These are phyloP conservation scores for Solanum sparsipilum DNA, from an alignment of 257 asterid species.

Conservation along the genomic window DNA sequence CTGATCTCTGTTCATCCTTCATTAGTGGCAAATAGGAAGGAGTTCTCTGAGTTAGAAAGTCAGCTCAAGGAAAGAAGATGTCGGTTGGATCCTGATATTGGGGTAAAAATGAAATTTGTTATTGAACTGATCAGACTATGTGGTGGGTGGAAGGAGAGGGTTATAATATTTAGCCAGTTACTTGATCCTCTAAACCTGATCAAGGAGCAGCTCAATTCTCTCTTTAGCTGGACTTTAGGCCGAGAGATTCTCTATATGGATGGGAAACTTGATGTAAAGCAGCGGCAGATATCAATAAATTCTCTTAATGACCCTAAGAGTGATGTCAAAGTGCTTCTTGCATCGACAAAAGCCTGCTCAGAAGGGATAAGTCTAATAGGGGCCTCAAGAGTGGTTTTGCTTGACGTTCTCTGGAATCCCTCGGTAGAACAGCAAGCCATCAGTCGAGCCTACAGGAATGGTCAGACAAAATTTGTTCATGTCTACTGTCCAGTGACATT, in stretches of 20 bases:
- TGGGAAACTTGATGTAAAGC: slow-evolving; percentile 18
- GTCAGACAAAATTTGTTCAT: slow-evolving; percentile 56
- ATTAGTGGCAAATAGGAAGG: neutral
- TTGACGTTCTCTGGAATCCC: slow-evolving; percentile 78
- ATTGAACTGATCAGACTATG: neutral
- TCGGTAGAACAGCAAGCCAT: slow-evolving; percentile 60
- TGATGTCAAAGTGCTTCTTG: slow-evolving; percentile 45
- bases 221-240: neutral
- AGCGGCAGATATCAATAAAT: slow-evolving; percentile 32
- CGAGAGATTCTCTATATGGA: slow-evolving; percentile 17
- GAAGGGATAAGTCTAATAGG: slow-evolving; percentile 78
- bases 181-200: neutral
- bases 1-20: neutral
- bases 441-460: slow-evolving; percentile 67
- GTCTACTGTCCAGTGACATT: slow-evolving; percentile 46
- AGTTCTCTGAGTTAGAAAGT: neutral
- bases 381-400: slow-evolving; percentile 71
- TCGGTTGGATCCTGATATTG: neutral
- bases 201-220: neutral
- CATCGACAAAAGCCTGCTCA: slow-evolving; percentile 54
- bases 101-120: neutral
- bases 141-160: neutral
- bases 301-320: slow-evolving; percentile 34
- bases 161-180: neutral
- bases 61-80: neutral